Conservation (phyloP, 73 alveolate genomes). For the Loxodes magnus region DNA sequence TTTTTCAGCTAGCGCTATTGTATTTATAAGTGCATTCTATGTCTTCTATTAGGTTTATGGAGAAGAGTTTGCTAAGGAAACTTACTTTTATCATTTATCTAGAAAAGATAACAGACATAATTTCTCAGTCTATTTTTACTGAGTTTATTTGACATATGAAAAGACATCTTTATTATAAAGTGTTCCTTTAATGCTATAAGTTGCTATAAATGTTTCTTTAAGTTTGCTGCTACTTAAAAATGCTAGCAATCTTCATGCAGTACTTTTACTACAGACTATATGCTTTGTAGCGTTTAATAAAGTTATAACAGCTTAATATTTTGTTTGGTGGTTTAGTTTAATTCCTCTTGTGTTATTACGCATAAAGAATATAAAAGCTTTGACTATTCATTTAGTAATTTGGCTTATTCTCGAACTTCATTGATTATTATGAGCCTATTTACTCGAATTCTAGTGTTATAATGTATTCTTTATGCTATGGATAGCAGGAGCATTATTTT, state of each 20-base stretch:
- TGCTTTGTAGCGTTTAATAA: constrained; percentile 86
- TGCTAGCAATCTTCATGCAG: constrained; percentile 60
- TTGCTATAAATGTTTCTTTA: constrained; percentile 36
- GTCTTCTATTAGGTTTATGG: constrained; percentile 71
- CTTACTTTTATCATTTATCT: constrained; percentile 81
- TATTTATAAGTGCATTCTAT: constrained; percentile 48
- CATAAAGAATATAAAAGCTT: too few relatives aligned
- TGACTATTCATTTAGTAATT: too few relatives aligned
- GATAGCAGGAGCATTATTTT: too few relatives aligned
- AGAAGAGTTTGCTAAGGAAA: constrained; percentile 76
- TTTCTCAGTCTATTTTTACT: constrained; percentile 84
- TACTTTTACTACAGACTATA: constrained; percentile 70
- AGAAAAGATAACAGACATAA: constrained; percentile 94
- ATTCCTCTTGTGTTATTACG: too few relatives aligned
- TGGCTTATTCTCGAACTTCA: too few relatives aligned
- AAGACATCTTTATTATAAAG: constrained; percentile 46
- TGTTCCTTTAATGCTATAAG: constrained; percentile 80
- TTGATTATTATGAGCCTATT: too few relatives aligned
- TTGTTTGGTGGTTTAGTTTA: too few relatives aligned
- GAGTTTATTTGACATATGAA: constrained; percentile 68
- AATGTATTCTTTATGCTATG: too few relatives aligned
- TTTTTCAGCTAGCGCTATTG: too few relatives aligned
- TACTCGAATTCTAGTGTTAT: too few relatives aligned
- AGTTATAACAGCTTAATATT: constrained; percentile 92
- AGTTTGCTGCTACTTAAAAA: constrained; percentile 50